These are phyloP conservation scores for Melocanna baccifera DNA, from an alignment of 176 grass and related monocot genomes.

Conservation along the genomic window DNA sequence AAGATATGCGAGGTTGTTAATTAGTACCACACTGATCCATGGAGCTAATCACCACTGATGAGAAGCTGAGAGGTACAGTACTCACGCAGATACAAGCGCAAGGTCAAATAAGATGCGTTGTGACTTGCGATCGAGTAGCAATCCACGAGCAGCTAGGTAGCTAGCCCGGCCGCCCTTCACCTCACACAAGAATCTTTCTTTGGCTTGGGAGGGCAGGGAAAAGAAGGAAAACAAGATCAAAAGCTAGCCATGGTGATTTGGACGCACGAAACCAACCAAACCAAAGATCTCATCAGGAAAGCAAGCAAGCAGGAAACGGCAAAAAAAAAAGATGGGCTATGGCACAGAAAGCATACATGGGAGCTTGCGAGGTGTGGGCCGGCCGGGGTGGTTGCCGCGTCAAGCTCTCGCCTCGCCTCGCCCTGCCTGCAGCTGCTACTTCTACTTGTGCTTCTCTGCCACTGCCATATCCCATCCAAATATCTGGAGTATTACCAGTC, in stretches of 20 bases:
- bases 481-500: constrained; percentile 30
- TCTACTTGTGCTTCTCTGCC: not conserved
- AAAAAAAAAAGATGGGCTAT: constrained; percentile 4
- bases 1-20: not conserved
- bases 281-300: constrained; percentile 42
- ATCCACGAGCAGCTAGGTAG: constrained; percentile 16
- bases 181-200: constrained; percentile 52
- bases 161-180: constrained; percentile 1
- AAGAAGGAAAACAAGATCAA: constrained; percentile 43
- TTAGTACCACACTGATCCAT: constrained; percentile 6
- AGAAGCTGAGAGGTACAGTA: not conserved
- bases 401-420: constrained; percentile 36
- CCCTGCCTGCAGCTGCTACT: not conserved
- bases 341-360: constrained; percentile 33
- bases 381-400: constrained; percentile 31
- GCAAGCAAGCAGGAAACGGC: constrained; percentile 26
- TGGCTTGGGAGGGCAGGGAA: constrained; percentile 12
- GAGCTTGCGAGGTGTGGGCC: not conserved
- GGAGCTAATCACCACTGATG: not conserved
- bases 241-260: constrained; percentile 40
- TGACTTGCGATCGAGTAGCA: constrained; percentile 31
- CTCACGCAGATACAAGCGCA: not conserved
- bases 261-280: constrained; percentile 49
- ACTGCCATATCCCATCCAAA: constrained; percentile 28
- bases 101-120: constrained; percentile 30